Base-by-base conservation (phyloP, 768 basidiomycete species). In the Candolleomyces aberdarensis region DNA sequence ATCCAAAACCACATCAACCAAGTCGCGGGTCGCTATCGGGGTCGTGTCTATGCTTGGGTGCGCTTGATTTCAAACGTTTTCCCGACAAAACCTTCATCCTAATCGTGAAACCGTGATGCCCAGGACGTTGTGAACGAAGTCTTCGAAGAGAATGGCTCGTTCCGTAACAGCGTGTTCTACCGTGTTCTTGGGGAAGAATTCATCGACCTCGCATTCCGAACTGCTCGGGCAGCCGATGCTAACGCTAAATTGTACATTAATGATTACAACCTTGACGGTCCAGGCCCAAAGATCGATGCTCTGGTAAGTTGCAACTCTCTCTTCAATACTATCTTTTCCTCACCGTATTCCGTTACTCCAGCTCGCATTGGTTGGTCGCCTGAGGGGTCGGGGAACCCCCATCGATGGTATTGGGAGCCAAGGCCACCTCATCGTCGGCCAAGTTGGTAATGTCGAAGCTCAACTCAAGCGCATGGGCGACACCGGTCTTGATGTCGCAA, bases 351-450 rank as follows among this genome's bases (percentile, higher is more conserved):
- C 22, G 14, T 57, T 43, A 10, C 52, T 15, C 15, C 26, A 61
- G 55, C 74, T 80, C 54, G 72, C 75, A 55, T 80, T 87, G 56
- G 79, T 85, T 20, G 73, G 78, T 58, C 69, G 74, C 19, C 80
- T 87, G 53, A 67, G 81, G 62, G 71, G 73, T 0, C 72, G 75
- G 29, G 80, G 78, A 22, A 78, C 78, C 1, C 85, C 86, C 5
- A 75, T 88, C 65, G 81, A 87, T 66, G 86, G 85, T 44, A 73
- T 89, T 50, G 87, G 87, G 59, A 75, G 86, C 57, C 82, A 87
- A 72, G 72, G 75, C 55, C 87, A 88, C 69, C 75, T 87, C 63
- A 82, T 85, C 65, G 80, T 87, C 29, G 86, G 85, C 20, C 66
- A 80, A 62, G 76, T 88, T 15, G 83, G 85, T 1, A 72, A 73